These are phyloP conservation scores for Elaeis oleifera DNA, from an alignment of 202 grass and related monocot genomes.

Conservation along the genomic window DNA sequence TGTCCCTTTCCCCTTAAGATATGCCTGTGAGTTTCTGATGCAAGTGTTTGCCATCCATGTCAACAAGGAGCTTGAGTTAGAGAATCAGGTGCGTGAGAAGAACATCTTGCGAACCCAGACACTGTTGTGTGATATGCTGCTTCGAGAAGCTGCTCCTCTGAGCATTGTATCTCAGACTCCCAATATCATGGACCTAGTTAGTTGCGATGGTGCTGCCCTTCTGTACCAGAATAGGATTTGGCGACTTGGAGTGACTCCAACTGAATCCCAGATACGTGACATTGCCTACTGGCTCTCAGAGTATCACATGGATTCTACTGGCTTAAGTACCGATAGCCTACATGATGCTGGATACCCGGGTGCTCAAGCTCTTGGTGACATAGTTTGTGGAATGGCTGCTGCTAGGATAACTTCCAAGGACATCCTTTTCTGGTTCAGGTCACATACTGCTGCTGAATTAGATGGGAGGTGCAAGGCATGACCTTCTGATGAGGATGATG, in stretches of 20 bases:
- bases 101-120: constrained; percentile 82
- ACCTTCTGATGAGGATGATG: constrained; percentile 66
- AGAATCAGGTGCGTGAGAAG: constrained; percentile 78
- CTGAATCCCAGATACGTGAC: constrained; percentile 65
- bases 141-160: constrained; percentile 64
- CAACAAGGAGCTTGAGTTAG: constrained; percentile 81
- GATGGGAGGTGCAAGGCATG: constrained; percentile 91
- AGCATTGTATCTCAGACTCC: constrained; percentile 70
- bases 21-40: constrained; percentile 88
- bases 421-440: constrained; percentile 87
- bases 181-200: constrained; percentile 92
- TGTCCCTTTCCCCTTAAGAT: constrained; percentile 75
- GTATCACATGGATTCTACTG: constrained; percentile 76
- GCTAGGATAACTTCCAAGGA: constrained; percentile 86
- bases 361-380: constrained; percentile 57
- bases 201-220: constrained; percentile 75
- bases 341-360: constrained; percentile 85
- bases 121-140: constrained; percentile 77
- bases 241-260: constrained; percentile 48
- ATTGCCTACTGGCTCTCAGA: constrained; percentile 79
- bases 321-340: constrained; percentile 89
- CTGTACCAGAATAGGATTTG: constrained; percentile 66
- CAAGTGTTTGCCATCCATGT: constrained; percentile 95
- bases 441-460: constrained; percentile 75
- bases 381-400: constrained; percentile 81